Evolutionary conservation across 352 stramenopile genomes (phyloP), one percentile per base, ranked within the genome.

Genomic region (Phytopythium boreale): DNA sequence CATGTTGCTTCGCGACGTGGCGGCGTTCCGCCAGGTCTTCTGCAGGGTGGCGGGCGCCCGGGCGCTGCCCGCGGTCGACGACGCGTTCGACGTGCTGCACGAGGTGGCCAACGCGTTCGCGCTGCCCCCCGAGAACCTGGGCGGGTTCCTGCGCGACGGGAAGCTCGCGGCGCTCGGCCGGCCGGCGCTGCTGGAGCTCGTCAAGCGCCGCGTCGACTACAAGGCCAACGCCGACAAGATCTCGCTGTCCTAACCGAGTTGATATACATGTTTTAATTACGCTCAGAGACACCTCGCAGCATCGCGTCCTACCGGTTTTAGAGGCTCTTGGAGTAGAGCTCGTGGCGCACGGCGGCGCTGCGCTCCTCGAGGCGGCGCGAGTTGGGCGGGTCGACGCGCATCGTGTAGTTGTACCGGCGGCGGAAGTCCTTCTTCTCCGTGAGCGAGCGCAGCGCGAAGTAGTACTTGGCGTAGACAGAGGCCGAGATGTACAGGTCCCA

Each of bases 401-500:
- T 93, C 2, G 87, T 93, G 66, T 93, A 95, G 63, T 96, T 97
- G 76, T 97, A 97, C 44, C 88, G 76, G 43, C 90, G 79, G 39
- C 89, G 88, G 59, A 97, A 97, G 59, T 97, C 84, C 39, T 94
- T 94, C 66, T 95, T 93, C 72, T 97, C 91, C 1, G 84, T 94
- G 19, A 97, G 76, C 27, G 86, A 95, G 3, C 97, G 90, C 49
- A 99, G 75, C 26, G 97, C 97, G 77, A 99, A 99, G 83, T 99
- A 99, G 74, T 99, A 99, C 75, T 99, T 99, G 63, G 97, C 97
- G 68, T 98, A 98, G 43, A 98, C 84, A 2, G 81, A 92, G 19
- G 75, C 82, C 8, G 93, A 98, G 76, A 99, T 98, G 76, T 98
- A 99, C 24, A 99, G 83, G 71, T 99, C 95, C 97, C 97, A 99